These are phyloP conservation scores for Brassica balearica DNA, from an alignment of 441 rosid species.

Conservation along the genomic window DNA sequence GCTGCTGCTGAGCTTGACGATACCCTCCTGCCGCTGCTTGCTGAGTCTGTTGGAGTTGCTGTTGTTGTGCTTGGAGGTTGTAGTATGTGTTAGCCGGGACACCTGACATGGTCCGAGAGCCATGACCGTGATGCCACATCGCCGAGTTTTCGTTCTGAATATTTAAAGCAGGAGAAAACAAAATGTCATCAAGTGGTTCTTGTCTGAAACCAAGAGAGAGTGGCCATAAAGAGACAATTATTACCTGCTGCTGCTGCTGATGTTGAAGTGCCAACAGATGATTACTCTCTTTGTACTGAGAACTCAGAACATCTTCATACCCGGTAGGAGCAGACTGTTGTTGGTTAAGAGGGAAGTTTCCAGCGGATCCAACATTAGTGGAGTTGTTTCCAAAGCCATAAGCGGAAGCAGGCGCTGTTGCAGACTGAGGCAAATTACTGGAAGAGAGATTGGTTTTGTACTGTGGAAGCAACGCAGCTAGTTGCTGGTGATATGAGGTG, in stretches of 20 bases:
- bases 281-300: conserved; percentile 86
- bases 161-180: conserved; percentile 3
- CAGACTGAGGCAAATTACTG: conserved; percentile 90
- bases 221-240: not conserved
- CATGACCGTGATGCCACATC: conserved; percentile 92
- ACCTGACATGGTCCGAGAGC: conserved; percentile 77
- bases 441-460: conserved; percentile 59
- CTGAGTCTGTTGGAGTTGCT: conserved; percentile 33
- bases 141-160: conserved; percentile 83
- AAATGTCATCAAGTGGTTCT: conserved; percentile 13
- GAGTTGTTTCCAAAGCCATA: conserved; percentile 89
- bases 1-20: conserved; percentile 87
- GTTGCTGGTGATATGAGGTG: conserved; percentile 84
- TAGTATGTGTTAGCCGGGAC: conserved; percentile 81
- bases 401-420: conserved; percentile 75
- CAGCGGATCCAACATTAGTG: conserved; percentile 61
- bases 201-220: conserved; percentile 6
- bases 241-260: conserved; percentile 58
- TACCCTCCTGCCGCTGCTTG: conserved; percentile 56
- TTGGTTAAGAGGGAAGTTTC: conserved; percentile 73
- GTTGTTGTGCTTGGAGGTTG: conserved; percentile 80
- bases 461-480: conserved; percentile 88
- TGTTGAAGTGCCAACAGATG: conserved; percentile 72
- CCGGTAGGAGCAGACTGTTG: conserved; percentile 74
- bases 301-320: conserved; percentile 76